Evolutionary conservation across 2,329 filamentous ascomycete genomes (phyloP).

Genomic region (Aureobasidium sp.): DNA sequence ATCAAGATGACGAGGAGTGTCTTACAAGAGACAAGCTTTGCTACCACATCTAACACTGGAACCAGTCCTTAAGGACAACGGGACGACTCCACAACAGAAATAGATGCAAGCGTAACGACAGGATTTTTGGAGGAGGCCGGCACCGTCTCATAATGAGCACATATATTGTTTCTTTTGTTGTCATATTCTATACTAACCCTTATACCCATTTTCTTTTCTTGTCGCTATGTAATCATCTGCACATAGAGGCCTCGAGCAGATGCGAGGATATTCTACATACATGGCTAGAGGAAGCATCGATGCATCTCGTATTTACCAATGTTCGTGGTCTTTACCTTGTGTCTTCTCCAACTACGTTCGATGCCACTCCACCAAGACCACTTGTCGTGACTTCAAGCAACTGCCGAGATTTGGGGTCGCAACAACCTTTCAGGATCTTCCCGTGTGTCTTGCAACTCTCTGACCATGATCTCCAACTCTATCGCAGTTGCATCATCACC

Average conservation of each 20-base stretch:
- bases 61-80: not conserved
- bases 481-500: not conserved
- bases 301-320: not conserved
- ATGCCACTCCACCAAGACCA: not conserved
- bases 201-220: conserved; percentile 1
- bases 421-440: not conserved
- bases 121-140: not conserved
- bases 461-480: not conserved
- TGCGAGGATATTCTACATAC: not conserved
- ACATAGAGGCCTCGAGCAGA: not conserved
- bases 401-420: not conserved
- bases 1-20: conserved; percentile 11
- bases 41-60: not conserved
- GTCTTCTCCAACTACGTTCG: not conserved
- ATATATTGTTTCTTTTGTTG: not conserved
- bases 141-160: not conserved
- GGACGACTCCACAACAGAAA: not conserved
- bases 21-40: conserved; percentile 8
- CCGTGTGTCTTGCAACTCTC: not conserved
- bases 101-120: not conserved
- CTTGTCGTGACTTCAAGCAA: not conserved
- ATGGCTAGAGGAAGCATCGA: not conserved
- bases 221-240: not conserved
- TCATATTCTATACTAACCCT: not conserved
- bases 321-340: not conserved